These are phyloP conservation scores for Suhomyces maxii DNA, from an alignment of 1,139 yeast genomes.

Conservation along the genomic window DNA sequence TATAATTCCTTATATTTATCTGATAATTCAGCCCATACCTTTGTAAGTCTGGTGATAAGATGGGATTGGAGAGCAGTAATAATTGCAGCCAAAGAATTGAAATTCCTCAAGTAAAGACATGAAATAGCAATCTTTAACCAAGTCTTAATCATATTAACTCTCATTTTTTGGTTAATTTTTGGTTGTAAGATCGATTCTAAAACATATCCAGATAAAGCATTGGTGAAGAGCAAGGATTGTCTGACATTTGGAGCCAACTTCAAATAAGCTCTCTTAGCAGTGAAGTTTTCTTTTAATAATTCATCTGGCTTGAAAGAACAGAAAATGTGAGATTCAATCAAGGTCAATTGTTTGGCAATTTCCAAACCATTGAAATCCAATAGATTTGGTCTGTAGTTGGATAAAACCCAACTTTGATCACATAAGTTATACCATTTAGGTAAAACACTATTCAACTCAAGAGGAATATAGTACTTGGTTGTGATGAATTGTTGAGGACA, in stretches of 20 bases:
- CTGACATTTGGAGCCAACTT: slow-evolving; percentile 74
- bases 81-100: slow-evolving; percentile 86
- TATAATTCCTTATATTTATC: slow-evolving; percentile 66
- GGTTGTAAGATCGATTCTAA: slow-evolving; percentile 73
- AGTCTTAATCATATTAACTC: slow-evolving; percentile 63
- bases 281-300: slow-evolving; percentile 69
- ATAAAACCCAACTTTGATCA: slow-evolving; percentile 49
- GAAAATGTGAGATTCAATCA: slow-evolving; percentile 74
- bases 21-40: slow-evolving; percentile 66
- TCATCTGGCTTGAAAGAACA: slow-evolving; percentile 70
- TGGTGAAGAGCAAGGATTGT: slow-evolving; percentile 69
- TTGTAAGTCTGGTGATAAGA: slow-evolving; percentile 65
- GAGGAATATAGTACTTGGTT: slow-evolving; percentile 27
- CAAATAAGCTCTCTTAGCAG: slow-evolving; percentile 61
- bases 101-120: slow-evolving; percentile 77
- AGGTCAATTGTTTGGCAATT: slow-evolving; percentile 80
- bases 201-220: slow-evolving; percentile 78
- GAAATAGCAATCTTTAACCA: slow-evolving; percentile 87
- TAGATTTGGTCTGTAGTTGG: slow-evolving; percentile 52
- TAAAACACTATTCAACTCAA: slow-evolving; percentile 29
- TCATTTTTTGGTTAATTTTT: slow-evolving; percentile 45
- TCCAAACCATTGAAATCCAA: slow-evolving; percentile 77
- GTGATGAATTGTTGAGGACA: slow-evolving; percentile 31
- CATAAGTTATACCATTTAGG: slow-evolving; percentile 42
- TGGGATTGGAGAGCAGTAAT: slow-evolving; percentile 84